phyloP scores from a whole-genome alignment of 192 early-diverging fungal genomes.

The Diversispora eburnea region DNA sequence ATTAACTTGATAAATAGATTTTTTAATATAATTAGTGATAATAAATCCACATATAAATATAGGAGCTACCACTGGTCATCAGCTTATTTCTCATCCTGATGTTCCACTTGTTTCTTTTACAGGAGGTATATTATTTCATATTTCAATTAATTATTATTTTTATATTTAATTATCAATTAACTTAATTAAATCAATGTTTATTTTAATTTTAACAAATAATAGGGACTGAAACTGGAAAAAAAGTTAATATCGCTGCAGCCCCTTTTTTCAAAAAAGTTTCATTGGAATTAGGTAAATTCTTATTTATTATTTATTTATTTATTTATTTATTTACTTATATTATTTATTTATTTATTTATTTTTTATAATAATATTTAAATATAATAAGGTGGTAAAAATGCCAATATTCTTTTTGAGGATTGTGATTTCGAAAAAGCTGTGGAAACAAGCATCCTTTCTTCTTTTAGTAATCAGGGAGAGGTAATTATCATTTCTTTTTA shows the following conservation, averaged over 20 bases:
- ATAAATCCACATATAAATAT: background rate
- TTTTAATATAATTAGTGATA: background rate
- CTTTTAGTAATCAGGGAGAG: slow-evolving; percentile 76
- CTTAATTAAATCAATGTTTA: background rate
- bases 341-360: background rate
- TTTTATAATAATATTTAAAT: background rate
- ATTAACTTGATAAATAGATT: background rate
- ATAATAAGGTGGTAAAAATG: slow-evolving; percentile 66
- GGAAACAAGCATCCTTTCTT: slow-evolving; percentile 48
- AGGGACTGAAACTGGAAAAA: slow-evolving; percentile 57
- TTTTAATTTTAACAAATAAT: background rate
- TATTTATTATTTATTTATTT: background rate
- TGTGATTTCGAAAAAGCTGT: slow-evolving; percentile 60
- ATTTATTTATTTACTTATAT: background rate
- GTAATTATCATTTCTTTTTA: slow-evolving; percentile 1
- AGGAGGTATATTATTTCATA: slow-evolving; percentile 43
- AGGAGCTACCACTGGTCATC: slow-evolving; percentile 54
- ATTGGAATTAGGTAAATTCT: slow-evolving; percentile 56
- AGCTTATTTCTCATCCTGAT: slow-evolving; percentile 61
- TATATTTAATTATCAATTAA: background rate
- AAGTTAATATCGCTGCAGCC: slow-evolving; percentile 48
- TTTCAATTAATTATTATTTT: background rate
- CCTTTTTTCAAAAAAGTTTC: slow-evolving; percentile 62
- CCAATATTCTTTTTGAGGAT: slow-evolving; percentile 67
- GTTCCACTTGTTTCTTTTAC: slow-evolving; percentile 71